Percentiles rank a stretch among this genome's conserved stretches.
These are phyloP conservation scores for Eurotiales sp. DNA, from an alignment of 2,329 filamentous ascomycete species.

Conservation along the genomic window DNA sequence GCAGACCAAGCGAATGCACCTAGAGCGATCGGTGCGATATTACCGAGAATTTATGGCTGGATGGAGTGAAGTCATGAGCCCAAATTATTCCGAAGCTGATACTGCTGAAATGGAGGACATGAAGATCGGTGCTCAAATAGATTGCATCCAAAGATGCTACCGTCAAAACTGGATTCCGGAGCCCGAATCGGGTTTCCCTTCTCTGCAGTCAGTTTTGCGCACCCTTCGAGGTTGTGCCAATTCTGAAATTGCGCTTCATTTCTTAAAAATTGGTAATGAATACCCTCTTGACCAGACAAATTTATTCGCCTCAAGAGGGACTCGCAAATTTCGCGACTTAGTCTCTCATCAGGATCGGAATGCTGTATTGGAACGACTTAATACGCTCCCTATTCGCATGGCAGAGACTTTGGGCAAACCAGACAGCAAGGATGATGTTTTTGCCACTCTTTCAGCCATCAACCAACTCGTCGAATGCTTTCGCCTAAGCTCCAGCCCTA, in stretches of 20 bases:
- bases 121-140: not conserved
- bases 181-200: not conserved
- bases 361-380: not conserved
- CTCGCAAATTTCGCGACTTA: too few relatives aligned
- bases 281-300: too few relatives aligned
- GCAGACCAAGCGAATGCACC: not conserved
- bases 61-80: not conserved
- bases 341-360: too few relatives aligned
- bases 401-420: not conserved
- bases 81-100: too few relatives aligned
- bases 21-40: not conserved
- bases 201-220: not conserved
- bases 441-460: not conserved
- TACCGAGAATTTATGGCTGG: not conserved
- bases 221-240: not conserved
- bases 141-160: conserved; percentile 1
- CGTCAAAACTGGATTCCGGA: not conserved
- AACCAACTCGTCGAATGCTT: not conserved
- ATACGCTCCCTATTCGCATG: not conserved
- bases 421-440: not conserved
- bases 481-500: not conserved
- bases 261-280: too few relatives aligned
- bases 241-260: not conserved
- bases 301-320: not conserved
- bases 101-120: not conserved